These are phyloP conservation scores for Oemleria cerasiformis DNA, from an alignment of 306 rosid genomes.

Conservation along the genomic window DNA sequence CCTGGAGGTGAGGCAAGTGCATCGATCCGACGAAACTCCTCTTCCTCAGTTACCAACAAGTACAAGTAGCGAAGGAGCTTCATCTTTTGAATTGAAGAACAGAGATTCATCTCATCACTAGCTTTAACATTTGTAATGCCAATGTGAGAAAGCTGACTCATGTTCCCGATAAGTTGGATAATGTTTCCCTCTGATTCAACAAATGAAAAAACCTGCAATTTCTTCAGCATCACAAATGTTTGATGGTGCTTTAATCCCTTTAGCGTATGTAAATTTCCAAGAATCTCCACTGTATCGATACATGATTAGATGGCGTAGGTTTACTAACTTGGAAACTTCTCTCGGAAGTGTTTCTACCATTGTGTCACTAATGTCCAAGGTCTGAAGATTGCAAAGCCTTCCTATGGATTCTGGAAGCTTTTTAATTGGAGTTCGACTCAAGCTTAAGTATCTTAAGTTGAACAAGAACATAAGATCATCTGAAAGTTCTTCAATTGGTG, in stretches of 20 bases:
- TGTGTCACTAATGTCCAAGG: slow-evolving; percentile 6
- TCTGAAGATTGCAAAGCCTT: slow-evolving; percentile 20
- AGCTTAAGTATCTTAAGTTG: slow-evolving; percentile 21
- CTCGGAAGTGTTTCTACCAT: slow-evolving; percentile 7
- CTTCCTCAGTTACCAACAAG: not conserved
- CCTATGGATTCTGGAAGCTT: slow-evolving; percentile 29
- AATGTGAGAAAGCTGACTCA: slow-evolving; percentile 14
- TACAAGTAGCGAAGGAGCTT: not conserved
- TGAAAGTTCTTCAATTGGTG: slow-evolving; percentile 4
- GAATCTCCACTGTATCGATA: accelerated
- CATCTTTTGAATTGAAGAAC: slow-evolving; percentile 19
- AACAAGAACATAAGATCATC: slow-evolving; percentile 5
- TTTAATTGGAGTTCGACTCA: slow-evolving; percentile 6
- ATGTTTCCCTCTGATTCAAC: not conserved
- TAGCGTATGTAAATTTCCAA: not conserved
- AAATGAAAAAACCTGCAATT: slow-evolving; percentile 4
- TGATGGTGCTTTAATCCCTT: not conserved
- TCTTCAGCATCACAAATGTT: not conserved
- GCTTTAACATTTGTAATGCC: slow-evolving; percentile 5
- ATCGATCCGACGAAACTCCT: not conserved
- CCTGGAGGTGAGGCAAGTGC: too few relatives aligned
- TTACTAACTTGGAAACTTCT: slow-evolving; percentile 2
- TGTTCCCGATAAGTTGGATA: not conserved
- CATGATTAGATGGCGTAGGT: not conserved
- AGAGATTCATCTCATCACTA: not conserved